Evolutionary conservation across 805 yeast species (phyloP), one percentile per base, ranked within the genome.

Genomic region (Lachancea mirantina): DNA sequence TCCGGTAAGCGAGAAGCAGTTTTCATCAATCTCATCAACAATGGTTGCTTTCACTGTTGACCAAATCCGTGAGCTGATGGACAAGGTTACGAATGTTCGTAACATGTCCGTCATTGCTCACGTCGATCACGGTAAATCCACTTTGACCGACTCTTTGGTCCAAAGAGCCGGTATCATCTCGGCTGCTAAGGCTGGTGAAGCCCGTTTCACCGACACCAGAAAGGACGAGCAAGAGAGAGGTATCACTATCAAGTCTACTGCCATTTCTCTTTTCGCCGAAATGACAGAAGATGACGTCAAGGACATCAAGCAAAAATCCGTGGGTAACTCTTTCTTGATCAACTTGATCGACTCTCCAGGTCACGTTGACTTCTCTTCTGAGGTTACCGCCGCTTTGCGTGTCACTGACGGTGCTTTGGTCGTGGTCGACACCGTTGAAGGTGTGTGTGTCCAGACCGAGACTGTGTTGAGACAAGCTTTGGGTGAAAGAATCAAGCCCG

Each of bases 51-150:
- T 73, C 75, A 72, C 78, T 63, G 74, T 72, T 67, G 78, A 72
- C 72, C 96, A 92, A 76, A 89, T 92, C 81, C 94, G 98, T 76
- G 87, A 72, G 65, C 80, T 89, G 72, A 89, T 89, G 98, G 97
- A 92, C 94, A 82, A 81, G 74, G 96, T 88, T 77, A 82, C 96
- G 72, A 89, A 89, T 68, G 96, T 92, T 65, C 96, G 98, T 78
- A 92, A 92, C 94, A 92, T 89, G 94, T 89, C 97, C 72, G 98
- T 89, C 71, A 92, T 92, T 81, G 98, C 98, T 64, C 98, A 89
- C 78, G 97, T 89, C 83, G 98, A 89, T 79, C 98, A 92, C 78
- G 98, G 98, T 76, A 89, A 89, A 72, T 88, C 96, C 55, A 89
- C 98, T 59, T 80, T 89, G 70, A 89, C 98, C 70, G 98, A 89